phyloP scores from a whole-genome alignment of 164 flowering plant species.

The Sextonia rubra region DNA sequence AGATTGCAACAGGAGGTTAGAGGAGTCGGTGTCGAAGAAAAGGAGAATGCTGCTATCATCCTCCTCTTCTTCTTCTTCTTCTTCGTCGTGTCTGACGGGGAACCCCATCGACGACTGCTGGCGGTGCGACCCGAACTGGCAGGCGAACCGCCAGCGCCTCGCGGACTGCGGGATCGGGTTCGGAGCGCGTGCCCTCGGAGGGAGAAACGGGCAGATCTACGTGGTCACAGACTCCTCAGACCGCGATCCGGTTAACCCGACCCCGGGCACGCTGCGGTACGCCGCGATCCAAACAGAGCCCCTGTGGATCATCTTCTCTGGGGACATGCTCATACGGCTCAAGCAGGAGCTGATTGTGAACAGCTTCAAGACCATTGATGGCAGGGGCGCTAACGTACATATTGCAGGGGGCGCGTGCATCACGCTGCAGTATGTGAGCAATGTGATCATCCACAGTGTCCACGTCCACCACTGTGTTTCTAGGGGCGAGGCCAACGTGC shows the following conservation, averaged over 20 bases:
- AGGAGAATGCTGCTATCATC: constrained; percentile 23
- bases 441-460: constrained; percentile 69
- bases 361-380: constrained; percentile 81
- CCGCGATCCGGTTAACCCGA: constrained; percentile 62
- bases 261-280: constrained; percentile 71
- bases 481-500: constrained; percentile 44
- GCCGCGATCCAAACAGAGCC: constrained; percentile 64
- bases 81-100: constrained; percentile 38
- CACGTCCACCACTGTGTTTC: constrained; percentile 66
- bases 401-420: constrained; percentile 67
- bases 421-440: constrained; percentile 54
- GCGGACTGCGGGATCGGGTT: constrained; percentile 89
- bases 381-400: constrained; percentile 71
- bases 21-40: constrained; percentile 37
- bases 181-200: constrained; percentile 78
- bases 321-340: constrained; percentile 59
- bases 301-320: constrained; percentile 65
- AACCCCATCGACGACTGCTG: constrained; percentile 86
- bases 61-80: not conserved
- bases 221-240: constrained; percentile 69
- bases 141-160: constrained; percentile 48
- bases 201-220: constrained; percentile 39
- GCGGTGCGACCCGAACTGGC: constrained; percentile 71
- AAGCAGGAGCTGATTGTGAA: constrained; percentile 57
- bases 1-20: constrained; percentile 36